These are phyloP conservation scores for Nitzschia putrida DNA, from an alignment of 108 stramenopile genomes.

Conservation along the genomic window DNA sequence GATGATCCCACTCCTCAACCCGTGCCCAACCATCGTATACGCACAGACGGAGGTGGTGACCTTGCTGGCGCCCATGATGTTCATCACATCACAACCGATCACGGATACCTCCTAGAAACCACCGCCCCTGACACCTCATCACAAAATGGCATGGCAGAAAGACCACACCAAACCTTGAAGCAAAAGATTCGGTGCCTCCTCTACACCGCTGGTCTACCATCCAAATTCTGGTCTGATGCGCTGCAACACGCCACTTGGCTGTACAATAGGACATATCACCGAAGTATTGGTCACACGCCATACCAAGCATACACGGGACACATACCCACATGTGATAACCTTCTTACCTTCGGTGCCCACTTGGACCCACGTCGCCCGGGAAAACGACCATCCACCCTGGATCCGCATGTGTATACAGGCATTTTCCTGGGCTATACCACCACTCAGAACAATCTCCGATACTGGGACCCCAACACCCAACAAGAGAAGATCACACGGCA, in stretches of 20 bases:
- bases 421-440: slow-evolving; percentile 12
- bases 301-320: not conserved
- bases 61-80: not conserved
- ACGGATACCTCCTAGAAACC: slow-evolving; percentile 4
- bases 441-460: slow-evolving; percentile 8
- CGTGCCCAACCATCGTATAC: not conserved
- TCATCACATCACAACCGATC: not conserved
- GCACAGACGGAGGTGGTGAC: slow-evolving; percentile 11
- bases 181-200: slow-evolving; percentile 15
- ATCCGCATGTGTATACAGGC: not conserved
- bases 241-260: slow-evolving; percentile 15
- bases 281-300: slow-evolving; percentile 1
- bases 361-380: slow-evolving; percentile 6
- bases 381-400: not conserved
- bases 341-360: slow-evolving; percentile 6
- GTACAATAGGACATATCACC: slow-evolving; percentile 15
- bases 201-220: slow-evolving; percentile 8
- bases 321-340: not conserved
- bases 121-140: slow-evolving; percentile 12
- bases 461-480: slow-evolving; percentile 6
- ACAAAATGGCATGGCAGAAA: slow-evolving; percentile 19
- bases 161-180: slow-evolving; percentile 10
- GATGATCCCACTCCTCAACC: not conserved
- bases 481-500: not conserved
- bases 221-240: slow-evolving; percentile 24